Base-by-base conservation (phyloP, 306 rosid species). In the Psophocarpus tetragonolobus region DNA sequence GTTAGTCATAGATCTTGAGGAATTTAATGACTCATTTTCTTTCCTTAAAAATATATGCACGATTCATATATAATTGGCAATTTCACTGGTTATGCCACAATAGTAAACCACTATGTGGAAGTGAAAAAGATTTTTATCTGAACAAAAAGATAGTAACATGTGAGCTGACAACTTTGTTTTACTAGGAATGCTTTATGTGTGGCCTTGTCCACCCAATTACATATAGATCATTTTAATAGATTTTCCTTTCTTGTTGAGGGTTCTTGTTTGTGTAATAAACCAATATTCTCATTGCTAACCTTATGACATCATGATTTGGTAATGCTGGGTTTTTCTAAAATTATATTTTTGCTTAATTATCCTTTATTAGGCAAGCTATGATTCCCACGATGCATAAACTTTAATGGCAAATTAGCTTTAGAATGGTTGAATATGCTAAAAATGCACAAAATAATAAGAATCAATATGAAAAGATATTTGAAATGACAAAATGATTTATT, bases 231-330 rank as follows among this genome's bases (percentile, higher is more conserved):
- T n/a, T n/a, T n/a, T n/a, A n/a, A n/a, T n/a, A n/a, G n/a, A n/a
- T n/a, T n/a, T n/a, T n/a, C n/a, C n/a, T n/a, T n/a, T n/a, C n/a
- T n/a, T n/a, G n/a, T n/a, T 27, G 24, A 30, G 73, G 57, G 17
- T 13, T 41, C 7, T 48, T 71, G 5, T 26, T 79, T 58, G 21
- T 27, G 61, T 29, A 2, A 27, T 36, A 48, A 68, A 61, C 30
- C 50, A 38, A 60, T 33, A 35, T 60, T n/a, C 11, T 68, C 41
- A n/a, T 18, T 36, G 67, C 33, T 26, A 75, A 18, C 72, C 50
- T 45, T 75, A 4, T 61, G 8, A 76, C 41, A 26, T 66, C 48
- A 62, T 62, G 80, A 32, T 75, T 47, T 45, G 11, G 72, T 47
- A 2, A 21, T 63, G 47, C 21, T 47, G 24, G 18, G 10, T 54